These are phyloP conservation scores for Chalara sp. DNA, from an alignment of 2,329 filamentous ascomycete species.

Conservation along the genomic window DNA sequence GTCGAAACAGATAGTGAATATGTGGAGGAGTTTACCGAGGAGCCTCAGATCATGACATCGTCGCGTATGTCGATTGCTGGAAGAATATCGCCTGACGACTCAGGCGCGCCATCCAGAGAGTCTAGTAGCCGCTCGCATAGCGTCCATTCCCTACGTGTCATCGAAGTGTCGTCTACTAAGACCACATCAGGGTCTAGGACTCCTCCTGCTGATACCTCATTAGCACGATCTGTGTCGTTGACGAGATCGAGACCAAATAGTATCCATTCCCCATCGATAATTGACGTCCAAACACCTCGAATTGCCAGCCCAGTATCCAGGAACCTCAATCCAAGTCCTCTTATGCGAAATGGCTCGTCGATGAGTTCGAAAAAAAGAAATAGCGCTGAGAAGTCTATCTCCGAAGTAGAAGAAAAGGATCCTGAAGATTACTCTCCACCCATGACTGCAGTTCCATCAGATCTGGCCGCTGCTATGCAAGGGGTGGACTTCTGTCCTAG, in stretches of 20 bases:
- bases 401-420: conserved; percentile 23
- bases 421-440: conserved; percentile 7
- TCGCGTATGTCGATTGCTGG: conserved; percentile 26
- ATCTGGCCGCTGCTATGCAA: conserved; percentile 20
- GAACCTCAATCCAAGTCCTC: conserved; percentile 17
- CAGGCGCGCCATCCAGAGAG: conserved; percentile 13
- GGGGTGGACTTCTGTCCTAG: conserved; percentile 17
- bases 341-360: conserved; percentile 17
- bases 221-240: conserved; percentile 8
- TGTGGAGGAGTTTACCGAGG: conserved; percentile 22
- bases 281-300: conserved; percentile 13
- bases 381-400: conserved; percentile 20
- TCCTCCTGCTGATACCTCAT: conserved; percentile 10
- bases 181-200: conserved; percentile 18
- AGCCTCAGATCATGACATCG: conserved; percentile 29
- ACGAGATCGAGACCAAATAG: conserved; percentile 21
- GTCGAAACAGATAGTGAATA: conserved; percentile 16
- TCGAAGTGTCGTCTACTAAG: conserved; percentile 23
- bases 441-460: conserved; percentile 15
- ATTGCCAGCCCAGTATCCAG: conserved; percentile 18
- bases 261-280: conserved; percentile 11
- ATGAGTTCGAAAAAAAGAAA: conserved; percentile 17
- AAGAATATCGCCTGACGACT: conserved; percentile 19
- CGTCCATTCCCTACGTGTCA: conserved; percentile 25
- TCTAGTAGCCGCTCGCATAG: conserved; percentile 24